phyloP scores from a whole-genome alignment of 306 rosid species.

The Arachis stenosperma region DNA sequence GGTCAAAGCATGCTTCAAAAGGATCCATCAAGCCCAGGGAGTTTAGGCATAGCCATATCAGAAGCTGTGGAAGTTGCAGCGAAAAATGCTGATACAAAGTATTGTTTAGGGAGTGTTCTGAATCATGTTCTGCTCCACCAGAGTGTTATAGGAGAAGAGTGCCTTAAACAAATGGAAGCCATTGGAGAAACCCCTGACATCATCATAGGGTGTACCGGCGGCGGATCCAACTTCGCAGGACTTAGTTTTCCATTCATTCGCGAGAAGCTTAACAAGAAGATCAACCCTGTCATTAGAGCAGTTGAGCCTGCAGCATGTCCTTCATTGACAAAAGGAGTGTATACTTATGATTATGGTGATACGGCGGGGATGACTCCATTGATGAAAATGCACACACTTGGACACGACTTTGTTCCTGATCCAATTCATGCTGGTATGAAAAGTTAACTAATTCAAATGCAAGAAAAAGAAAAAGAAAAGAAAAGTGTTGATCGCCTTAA shows the following conservation, averaged over 20 bases:
- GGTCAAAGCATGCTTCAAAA: constrained; percentile 66
- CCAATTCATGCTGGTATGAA: constrained; percentile 87
- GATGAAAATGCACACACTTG: constrained; percentile 98
- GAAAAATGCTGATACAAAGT: constrained; percentile 68
- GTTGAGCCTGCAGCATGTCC: constrained; percentile 94
- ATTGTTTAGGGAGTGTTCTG: constrained; percentile 93
- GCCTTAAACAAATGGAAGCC: constrained; percentile 89
- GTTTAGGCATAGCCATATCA: constrained; percentile 95
- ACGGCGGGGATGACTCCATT: constrained; percentile 93
- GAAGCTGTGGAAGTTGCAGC: constrained; percentile 94
- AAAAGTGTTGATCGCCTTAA: too few relatives aligned
- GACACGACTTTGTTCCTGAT: constrained; percentile 89
- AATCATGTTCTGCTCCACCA: constrained; percentile 94
- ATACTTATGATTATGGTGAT: constrained; percentile 85
- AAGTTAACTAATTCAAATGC: too few relatives aligned
- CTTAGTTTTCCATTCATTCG: constrained; percentile 88
- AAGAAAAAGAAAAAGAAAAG: too few relatives aligned
- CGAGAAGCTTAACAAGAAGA: constrained; percentile 77
- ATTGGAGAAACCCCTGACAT: constrained; percentile 89
- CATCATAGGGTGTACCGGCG: constrained; percentile 91
- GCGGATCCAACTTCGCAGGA: constrained; percentile 96
- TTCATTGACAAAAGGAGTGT: constrained; percentile 87
- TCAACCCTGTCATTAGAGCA: constrained; percentile 83
- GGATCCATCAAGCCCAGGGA: constrained; percentile 88
- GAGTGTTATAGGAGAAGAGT: constrained; percentile 90